Evolutionary conservation across 345 rosid genomes (phyloP).

Genomic region (Salix caprea): DNA sequence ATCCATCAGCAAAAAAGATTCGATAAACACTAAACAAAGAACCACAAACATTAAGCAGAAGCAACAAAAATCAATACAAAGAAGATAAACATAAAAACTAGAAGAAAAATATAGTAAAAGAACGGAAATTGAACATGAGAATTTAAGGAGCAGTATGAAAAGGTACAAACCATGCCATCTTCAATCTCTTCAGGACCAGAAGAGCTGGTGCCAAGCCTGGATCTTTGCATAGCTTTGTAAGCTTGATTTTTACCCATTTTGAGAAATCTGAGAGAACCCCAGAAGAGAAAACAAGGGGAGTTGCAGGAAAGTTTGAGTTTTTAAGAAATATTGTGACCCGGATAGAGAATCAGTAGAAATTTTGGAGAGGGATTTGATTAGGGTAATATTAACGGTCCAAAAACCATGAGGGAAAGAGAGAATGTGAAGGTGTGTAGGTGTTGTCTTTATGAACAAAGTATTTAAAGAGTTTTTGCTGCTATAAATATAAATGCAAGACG

Average conservation of each 20-base stretch:
- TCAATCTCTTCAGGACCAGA: slow-evolving; percentile 85
- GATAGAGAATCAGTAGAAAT: neutral
- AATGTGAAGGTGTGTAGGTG: neutral
- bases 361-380: slow-evolving; percentile 1
- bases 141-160: slow-evolving; percentile 42
- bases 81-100: neutral
- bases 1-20: neutral
- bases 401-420: neutral
- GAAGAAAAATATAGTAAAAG: neutral
- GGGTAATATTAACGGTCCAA: slow-evolving; percentile 19
- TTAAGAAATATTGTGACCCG: neutral
- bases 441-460: neutral
- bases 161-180: slow-evolving; percentile 99
- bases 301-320: neutral
- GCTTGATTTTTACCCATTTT: slow-evolving; percentile 98
- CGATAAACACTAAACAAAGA: neutral
- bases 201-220: slow-evolving; percentile 80
- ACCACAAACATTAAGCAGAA: neutral
- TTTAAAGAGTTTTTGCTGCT: neutral
- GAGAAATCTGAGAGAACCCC: slow-evolving; percentile 14
- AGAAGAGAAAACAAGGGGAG: slow-evolving; percentile 4
- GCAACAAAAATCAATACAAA: neutral
- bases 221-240: slow-evolving; percentile 97
- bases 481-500: too few species aligned
- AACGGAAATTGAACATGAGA: neutral